These are phyloP conservation scores for Taphrina pruni DNA, from an alignment of 1,139 yeast species.

Conservation along the genomic window DNA sequence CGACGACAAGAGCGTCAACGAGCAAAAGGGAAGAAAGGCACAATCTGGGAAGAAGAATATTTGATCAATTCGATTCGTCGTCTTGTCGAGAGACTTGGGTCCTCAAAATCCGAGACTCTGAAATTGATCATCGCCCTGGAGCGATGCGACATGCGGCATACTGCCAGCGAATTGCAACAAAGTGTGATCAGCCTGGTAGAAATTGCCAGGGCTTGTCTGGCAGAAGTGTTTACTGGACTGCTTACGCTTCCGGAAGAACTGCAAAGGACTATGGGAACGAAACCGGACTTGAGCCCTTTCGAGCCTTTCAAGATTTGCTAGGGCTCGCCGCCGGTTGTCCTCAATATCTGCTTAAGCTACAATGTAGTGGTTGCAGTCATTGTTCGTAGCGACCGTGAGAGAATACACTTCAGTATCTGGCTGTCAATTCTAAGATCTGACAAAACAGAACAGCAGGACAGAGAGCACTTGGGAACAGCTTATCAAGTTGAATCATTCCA, in stretches of 20 bases:
- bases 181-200: slow-evolving; percentile 64
- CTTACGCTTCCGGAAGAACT: slow-evolving; percentile 30
- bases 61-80: slow-evolving; percentile 86
- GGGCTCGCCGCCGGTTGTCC: neutral
- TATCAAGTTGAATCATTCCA: too few species aligned
- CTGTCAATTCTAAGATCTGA: too few species aligned
- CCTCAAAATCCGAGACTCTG: slow-evolving; percentile 75
- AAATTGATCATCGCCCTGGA: slow-evolving; percentile 75
- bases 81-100: slow-evolving; percentile 77
- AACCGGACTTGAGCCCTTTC: slow-evolving; percentile 14
- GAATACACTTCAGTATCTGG: too few species aligned
- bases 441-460: too few species aligned
- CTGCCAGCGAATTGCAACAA: slow-evolving; percentile 81
- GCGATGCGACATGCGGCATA: slow-evolving; percentile 73
- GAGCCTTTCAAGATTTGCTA: slow-evolving; percentile 21
- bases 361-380: too few species aligned
- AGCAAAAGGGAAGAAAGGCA: slow-evolving; percentile 97
- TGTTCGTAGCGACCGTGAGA: too few species aligned
- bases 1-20: slow-evolving; percentile 94
- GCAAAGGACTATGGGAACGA: slow-evolving; percentile 28
- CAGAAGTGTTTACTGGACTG: slow-evolving; percentile 31
- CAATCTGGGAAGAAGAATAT: slow-evolving; percentile 95
- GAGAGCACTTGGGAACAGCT: too few species aligned
- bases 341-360: too few species aligned
- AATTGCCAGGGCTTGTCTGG: slow-evolving; percentile 23